Conservation (phyloP, 371 early-diverging fungal species). For the Syncephalis plumigaleata region DNA sequence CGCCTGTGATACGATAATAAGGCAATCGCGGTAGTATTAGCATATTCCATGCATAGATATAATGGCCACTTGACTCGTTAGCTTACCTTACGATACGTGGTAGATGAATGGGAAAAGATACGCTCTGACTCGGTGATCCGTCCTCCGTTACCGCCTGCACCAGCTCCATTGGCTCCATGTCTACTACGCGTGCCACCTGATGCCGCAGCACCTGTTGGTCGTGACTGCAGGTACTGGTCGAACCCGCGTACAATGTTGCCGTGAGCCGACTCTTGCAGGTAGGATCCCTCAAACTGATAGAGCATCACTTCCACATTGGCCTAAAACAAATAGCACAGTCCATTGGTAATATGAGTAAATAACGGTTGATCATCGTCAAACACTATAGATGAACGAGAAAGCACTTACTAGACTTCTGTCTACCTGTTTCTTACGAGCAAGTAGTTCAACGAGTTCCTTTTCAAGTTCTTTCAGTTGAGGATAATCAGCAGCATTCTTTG, state of each 20-base stretch:
- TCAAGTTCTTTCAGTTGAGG: not conserved
- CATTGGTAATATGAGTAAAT: not conserved
- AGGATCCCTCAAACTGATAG: slow-evolving; percentile 60
- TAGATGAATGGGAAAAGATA: no score
- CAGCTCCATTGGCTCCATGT: no score
- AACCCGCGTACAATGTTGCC: slow-evolving; percentile 73
- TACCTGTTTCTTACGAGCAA: not conserved
- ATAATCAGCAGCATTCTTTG: not conserved
- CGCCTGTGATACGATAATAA: no score
- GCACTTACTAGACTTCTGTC: not conserved
- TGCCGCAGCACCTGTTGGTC: no score
- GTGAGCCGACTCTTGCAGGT: slow-evolving; percentile 58
- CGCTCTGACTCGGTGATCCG: no score
- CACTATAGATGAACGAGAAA: no score
- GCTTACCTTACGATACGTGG: no score
- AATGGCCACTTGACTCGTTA: no score
- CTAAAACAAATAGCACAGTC: not conserved
- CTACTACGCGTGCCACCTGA: no score
- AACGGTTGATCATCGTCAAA: not conserved
- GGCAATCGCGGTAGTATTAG: no score
- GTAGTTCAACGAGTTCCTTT: not conserved
- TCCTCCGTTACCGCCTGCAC: no score
- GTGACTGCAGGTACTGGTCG: slow-evolving; percentile 44
- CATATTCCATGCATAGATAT: no score
- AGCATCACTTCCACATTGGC: slow-evolving; percentile 38